phyloP scores from a whole-genome alignment of 169 alveolate species.

The Toxoplasma gondii region DNA sequence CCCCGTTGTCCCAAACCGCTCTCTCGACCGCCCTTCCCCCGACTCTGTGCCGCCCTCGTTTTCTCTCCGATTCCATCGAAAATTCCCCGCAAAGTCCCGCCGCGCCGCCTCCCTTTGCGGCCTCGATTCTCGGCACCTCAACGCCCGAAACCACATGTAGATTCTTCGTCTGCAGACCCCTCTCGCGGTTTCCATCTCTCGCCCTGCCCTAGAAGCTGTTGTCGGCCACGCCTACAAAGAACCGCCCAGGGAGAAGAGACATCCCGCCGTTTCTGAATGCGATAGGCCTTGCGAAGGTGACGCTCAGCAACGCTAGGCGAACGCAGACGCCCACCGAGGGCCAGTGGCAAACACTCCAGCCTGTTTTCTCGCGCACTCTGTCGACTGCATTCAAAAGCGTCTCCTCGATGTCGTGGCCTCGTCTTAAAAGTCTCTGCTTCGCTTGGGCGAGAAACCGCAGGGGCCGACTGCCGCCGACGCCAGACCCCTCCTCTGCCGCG shows the following conservation, averaged over 20 bases:
- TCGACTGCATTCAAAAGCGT: neutral
- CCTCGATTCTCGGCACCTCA: no score
- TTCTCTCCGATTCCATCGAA: no score
- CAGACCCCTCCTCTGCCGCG: neutral
- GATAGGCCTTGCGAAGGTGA: slow-evolving; percentile 23
- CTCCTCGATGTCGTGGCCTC: neutral
- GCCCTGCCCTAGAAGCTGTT: neutral
- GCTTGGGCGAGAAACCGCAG: neutral
- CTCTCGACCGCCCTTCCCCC: no score
- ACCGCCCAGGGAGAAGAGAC: neutral
- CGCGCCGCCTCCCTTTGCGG: no score
- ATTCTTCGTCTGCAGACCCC: no score
- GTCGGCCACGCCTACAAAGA: neutral
- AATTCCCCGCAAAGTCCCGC: no score
- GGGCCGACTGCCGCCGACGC: slow-evolving; percentile 7
- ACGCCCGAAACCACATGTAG: no score
- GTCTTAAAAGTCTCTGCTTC: neutral
- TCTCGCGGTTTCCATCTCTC: no score
- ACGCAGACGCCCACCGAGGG: neutral
- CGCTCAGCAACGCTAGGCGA: neutral
- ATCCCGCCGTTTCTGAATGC: neutral
- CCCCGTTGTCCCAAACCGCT: no score
- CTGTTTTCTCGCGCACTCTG: neutral
- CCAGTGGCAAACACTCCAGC: neutral
- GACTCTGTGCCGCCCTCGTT: no score